Percentiles rank a stretch among this genome's conserved stretches.
Evolutionary conservation across 495 filamentous ascomycete genomes (phyloP).

Genomic region (Hyaloscypha hepaticicola): DNA sequence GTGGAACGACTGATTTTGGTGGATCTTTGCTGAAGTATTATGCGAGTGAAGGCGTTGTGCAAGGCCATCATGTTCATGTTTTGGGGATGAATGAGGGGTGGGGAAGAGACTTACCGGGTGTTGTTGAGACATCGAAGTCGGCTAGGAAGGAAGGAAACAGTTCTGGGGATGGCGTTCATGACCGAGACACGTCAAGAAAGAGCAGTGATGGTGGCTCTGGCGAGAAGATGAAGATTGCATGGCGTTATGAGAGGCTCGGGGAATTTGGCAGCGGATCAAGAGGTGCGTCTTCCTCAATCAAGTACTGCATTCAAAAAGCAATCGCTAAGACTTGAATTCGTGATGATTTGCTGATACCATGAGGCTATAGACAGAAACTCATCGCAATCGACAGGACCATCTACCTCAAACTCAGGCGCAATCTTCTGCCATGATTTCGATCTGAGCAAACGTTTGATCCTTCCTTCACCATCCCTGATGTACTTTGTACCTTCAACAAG

Average conservation of each 20-base stretch:
- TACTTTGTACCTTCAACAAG: constrained; percentile 52
- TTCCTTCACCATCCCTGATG: constrained; percentile 55
- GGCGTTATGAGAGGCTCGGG: constrained; percentile 88
- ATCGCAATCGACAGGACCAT: constrained; percentile 17
- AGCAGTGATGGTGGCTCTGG: background rate
- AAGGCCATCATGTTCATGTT: constrained; percentile 85
- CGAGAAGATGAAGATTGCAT: constrained; percentile 92
- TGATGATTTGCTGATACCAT: too few species aligned
- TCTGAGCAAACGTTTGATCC: constrained; percentile 74
- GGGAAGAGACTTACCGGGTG: constrained; percentile 77
- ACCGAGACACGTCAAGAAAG: background rate
- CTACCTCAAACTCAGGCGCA: constrained; percentile 1
- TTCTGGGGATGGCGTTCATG: too few species aligned
- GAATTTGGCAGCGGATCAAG: constrained; percentile 43
- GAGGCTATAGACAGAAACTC: too few species aligned
- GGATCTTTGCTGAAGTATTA: constrained; percentile 83
- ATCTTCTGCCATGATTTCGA: constrained; percentile 88
- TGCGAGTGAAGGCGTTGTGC: constrained; percentile 89
- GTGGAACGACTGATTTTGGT: constrained; percentile 91
- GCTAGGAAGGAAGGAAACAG: constrained; percentile 32
- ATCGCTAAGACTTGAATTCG: too few species aligned
- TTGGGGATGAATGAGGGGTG: constrained; percentile 77
- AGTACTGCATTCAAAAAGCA: too few species aligned
- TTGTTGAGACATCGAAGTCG: constrained; percentile 42
- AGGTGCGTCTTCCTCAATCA: constrained; percentile 23